Conservation (phyloP, 768 basidiomycete species). For the Mycena latifolia region DNA sequence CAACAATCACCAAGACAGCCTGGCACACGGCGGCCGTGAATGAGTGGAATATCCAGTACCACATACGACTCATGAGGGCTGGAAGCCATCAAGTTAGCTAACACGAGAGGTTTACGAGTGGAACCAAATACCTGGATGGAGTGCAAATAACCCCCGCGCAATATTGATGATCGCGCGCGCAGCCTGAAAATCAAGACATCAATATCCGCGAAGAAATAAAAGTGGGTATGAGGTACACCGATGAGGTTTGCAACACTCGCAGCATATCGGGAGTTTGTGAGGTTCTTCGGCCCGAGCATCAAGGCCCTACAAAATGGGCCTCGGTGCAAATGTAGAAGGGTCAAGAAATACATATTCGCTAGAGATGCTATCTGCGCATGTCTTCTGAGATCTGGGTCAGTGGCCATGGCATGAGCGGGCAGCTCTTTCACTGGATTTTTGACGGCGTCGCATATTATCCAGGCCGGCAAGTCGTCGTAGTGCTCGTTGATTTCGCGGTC, state of each 20-base stretch:
- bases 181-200: slow-evolving; percentile 25
- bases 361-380: slow-evolving; percentile 36
- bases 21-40: slow-evolving; percentile 41
- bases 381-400: slow-evolving; percentile 26
- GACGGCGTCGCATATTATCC: slow-evolving; percentile 39
- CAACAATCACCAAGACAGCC: slow-evolving; percentile 39
- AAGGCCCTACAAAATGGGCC: slow-evolving; percentile 41
- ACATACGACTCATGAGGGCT: slow-evolving; percentile 39
- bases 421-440: slow-evolving; percentile 37
- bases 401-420: slow-evolving; percentile 25
- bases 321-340: slow-evolving; percentile 38
- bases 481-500: slow-evolving; percentile 39
- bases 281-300: slow-evolving; percentile 33
- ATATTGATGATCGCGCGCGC: slow-evolving; percentile 40
- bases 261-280: slow-evolving; percentile 35
- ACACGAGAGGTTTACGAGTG: no score
- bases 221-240: slow-evolving; percentile 14
- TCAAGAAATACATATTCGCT: slow-evolving; percentile 38
- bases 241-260: slow-evolving; percentile 34
- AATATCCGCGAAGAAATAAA: neutral
- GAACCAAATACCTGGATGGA: slow-evolving; percentile 35
- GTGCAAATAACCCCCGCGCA: slow-evolving; percentile 38
- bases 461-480: slow-evolving; percentile 35
- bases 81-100: neutral
- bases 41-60: slow-evolving; percentile 40